Evolutionary conservation across 2,329 filamentous ascomycete species (phyloP), one percentile per base, ranked within the genome.

Genomic region (Sporothrix variecibatus): DNA sequence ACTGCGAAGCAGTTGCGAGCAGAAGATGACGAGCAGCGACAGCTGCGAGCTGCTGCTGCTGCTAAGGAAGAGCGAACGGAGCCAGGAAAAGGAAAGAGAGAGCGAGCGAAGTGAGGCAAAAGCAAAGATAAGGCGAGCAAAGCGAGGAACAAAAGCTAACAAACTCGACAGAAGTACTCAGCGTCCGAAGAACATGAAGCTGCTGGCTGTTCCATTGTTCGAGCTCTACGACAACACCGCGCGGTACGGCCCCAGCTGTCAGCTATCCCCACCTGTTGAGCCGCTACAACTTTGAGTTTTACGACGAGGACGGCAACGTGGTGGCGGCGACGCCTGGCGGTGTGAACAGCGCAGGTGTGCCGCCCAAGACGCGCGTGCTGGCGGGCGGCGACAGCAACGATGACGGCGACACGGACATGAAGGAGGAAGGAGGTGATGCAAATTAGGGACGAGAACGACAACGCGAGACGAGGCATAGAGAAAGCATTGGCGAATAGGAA

Each of bases 111-210:
- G 51, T 23, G 51, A 56, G 51, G 26, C 6, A 56, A 11, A 23
- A 28, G 3, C 1, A 9, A 38, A 28, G 60, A n/a, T 2, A n/a
- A 15, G 23, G 15, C 53, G 53, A 58, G 53, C 23, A 28, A n/a
- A n/a, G 28, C 26, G 28, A 38, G 8, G 31, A 64, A 9, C 17
- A 62, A 5, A 38, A 38, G 17, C 26, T 38, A 12, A 53, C 73
- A 49, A 7, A 3, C 1, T 20, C 8, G 73, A 34, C 81, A 97
- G 94, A 98, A 85, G 93, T 98, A 17, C 88, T 99, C 60, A 97
- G 93, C 80, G 96, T 99, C 9, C 96, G 0, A 99, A 99, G 86
- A 99, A 99, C 84, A 98, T 99, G 96, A 99, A 99, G 82, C 90
- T 99, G 31, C 91, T 99, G 56, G 96, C 96, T 1, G 96, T 99